Evolutionary conservation across 2,329 filamentous ascomycete species (phyloP).

Genomic region (Aplosporella prunicola): DNA sequence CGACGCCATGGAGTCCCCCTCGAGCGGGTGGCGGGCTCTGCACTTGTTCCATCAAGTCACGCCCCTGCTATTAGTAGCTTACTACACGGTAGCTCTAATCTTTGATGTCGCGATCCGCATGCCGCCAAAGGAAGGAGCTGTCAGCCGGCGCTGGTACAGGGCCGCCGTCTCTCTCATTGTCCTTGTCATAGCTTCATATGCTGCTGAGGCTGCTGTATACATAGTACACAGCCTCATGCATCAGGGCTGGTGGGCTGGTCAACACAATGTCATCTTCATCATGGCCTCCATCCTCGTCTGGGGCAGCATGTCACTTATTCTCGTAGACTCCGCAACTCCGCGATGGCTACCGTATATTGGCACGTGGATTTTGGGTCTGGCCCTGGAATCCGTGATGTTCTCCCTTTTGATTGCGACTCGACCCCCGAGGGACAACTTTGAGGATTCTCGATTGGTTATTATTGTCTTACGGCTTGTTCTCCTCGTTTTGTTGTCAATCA

Average conservation of each 20-base stretch:
- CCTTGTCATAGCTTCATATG: slow-evolving; percentile 9
- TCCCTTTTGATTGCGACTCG: slow-evolving; percentile 16
- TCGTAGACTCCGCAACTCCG: slow-evolving; percentile 18
- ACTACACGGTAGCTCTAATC: slow-evolving; percentile 1
- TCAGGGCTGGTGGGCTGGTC: slow-evolving; percentile 20
- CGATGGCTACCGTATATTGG: slow-evolving; percentile 28
- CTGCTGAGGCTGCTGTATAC: slow-evolving; percentile 15
- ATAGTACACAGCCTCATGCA: slow-evolving; percentile 22
- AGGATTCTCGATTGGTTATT: slow-evolving; percentile 18
- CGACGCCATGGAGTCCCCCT: slow-evolving; percentile 7
- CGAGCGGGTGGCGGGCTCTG: slow-evolving; percentile 3
- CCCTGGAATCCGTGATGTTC: slow-evolving; percentile 23
- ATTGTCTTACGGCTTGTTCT: slow-evolving; percentile 18
- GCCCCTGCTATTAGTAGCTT: slow-evolving; percentile 3
- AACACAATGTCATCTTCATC: slow-evolving; percentile 25
- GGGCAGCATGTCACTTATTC: slow-evolving; percentile 18
- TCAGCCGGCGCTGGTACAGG: not conserved
- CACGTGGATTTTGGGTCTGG: slow-evolving; percentile 23
- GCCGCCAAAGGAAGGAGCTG: slow-evolving; percentile 1
- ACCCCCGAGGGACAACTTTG: slow-evolving; percentile 13
- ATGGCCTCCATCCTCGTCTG: slow-evolving; percentile 27
- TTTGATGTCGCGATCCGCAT: slow-evolving; percentile 8
- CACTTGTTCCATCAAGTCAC: slow-evolving; percentile 4
- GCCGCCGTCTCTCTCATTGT: slow-evolving; percentile 1
- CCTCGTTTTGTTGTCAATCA: slow-evolving; percentile 18